Conservation (phyloP, 768 basidiomycete species). For the Leccinum truebloodii region DNA sequence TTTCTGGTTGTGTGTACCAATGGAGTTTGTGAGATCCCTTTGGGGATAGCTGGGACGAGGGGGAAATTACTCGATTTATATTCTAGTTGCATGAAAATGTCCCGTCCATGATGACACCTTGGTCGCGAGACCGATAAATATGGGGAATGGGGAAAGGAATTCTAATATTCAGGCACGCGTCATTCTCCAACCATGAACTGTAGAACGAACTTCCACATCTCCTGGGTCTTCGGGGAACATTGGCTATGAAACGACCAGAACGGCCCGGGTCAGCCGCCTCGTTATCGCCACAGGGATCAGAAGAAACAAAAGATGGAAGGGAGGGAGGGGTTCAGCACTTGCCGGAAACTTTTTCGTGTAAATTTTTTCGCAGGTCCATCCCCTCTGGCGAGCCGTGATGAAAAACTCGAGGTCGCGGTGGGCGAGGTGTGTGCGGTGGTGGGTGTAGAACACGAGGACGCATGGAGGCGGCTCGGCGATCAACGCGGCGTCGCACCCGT, state of each 20-base stretch:
- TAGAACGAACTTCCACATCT: slow-evolving; percentile 71
- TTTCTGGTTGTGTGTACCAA: not conserved
- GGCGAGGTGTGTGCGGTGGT: slow-evolving; percentile 84
- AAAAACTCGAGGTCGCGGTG: slow-evolving; percentile 86
- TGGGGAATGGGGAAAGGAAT: not conserved
- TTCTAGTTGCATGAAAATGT: not conserved
- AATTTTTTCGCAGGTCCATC: slow-evolving; percentile 77
- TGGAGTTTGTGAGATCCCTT: not conserved
- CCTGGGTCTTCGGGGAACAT: slow-evolving; percentile 93
- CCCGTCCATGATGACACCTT: not conserved
- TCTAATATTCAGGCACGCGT: slow-evolving; percentile 16
- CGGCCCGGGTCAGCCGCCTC: not conserved
- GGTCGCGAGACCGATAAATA: not conserved
- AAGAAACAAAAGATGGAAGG: not conserved
- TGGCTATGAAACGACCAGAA: slow-evolving; percentile 44
- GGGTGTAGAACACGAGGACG: slow-evolving; percentile 85
- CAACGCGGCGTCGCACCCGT: slow-evolving; percentile 15
- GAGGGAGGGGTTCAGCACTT: slow-evolving; percentile 22
- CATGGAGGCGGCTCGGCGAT: slow-evolving; percentile 31
- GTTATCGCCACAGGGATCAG: not conserved
- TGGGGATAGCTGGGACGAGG: not conserved
- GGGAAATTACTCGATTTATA: not conserved
- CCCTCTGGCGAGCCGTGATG: slow-evolving; percentile 52
- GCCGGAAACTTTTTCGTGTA: slow-evolving; percentile 65
- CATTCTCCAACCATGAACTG: slow-evolving; percentile 84